Conservation (phyloP, 2,329 filamentous ascomycete species). For the Colletotrichum sp. region DNA sequence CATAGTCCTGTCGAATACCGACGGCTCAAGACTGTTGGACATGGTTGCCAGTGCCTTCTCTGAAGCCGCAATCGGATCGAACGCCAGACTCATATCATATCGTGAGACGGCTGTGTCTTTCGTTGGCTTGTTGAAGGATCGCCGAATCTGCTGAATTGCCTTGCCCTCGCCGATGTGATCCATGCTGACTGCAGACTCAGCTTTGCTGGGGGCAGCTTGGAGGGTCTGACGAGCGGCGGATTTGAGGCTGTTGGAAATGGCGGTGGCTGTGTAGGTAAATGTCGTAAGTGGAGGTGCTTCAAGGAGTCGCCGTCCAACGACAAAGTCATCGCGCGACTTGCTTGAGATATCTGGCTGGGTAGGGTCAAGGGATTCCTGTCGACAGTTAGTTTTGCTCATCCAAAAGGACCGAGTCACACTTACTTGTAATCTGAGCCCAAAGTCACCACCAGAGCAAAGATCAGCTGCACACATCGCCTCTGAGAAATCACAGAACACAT, state of each 20-base stretch:
- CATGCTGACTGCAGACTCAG: neutral
- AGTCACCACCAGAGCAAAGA: conserved; percentile 55
- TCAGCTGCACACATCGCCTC: conserved; percentile 72
- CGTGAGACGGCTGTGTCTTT: conserved; percentile 42
- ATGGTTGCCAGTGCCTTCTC: conserved; percentile 43
- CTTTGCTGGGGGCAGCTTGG: neutral
- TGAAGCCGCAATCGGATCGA: conserved; percentile 63
- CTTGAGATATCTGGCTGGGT: conserved; percentile 61
- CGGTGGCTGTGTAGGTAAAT: conserved; percentile 25
- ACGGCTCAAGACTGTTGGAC: conserved; percentile 62
- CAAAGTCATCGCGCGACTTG: conserved; percentile 55
- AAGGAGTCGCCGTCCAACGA: conserved; percentile 52
- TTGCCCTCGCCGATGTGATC: conserved; percentile 34
- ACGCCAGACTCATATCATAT: conserved; percentile 61
- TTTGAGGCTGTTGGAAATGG: conserved; percentile 13
- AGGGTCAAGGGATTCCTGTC: conserved; percentile 62
- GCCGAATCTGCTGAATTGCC: conserved; percentile 41
- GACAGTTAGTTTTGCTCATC: conserved; percentile 9
- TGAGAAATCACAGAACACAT: conserved; percentile 57
- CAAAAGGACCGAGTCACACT: neutral
- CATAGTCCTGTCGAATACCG: conserved; percentile 78
- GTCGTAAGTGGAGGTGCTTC: conserved; percentile 44
- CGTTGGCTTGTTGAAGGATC: conserved; percentile 33
- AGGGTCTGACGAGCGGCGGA: conserved; percentile 8
- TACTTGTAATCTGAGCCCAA: conserved; percentile 45